Base-by-base conservation (phyloP, 805 yeast species). In the Ogataea paraovalis region DNA sequence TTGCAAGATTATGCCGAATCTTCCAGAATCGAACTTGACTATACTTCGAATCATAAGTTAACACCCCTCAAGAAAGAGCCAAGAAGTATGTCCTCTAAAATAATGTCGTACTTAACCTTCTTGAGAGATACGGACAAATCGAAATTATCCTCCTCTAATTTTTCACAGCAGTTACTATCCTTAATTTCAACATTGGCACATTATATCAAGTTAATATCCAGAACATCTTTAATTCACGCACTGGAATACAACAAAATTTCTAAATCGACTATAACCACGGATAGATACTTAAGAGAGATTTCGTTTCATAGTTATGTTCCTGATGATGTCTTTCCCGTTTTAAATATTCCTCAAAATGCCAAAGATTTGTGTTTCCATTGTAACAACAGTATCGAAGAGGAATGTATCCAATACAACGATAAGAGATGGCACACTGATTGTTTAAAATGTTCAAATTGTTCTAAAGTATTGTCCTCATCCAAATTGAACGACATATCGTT, bases 131-230 rank as follows among this genome's bases (percentile, higher is more conserved):
- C 80, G 0, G 64, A 60, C 39, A 48, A 53, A 34, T 44, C 55
- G 53, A 65, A 55, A 66, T 40, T 71, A 21, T 58, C 67, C 7
- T 69, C 70, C 3, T 47, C 66, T 14, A 57, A 62, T 21, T 68
- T 78, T 37, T 79, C 90, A 0, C 83, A 86, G 3, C 84, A 82
- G 46, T 62, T 92, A 36, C 74, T 94, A 55, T 80, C 92, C 0
- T 80, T 91, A 10, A 91, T 91, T 4, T 88, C 97, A 1, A 90
- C 95, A 0, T 71, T 92, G 56, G 97, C 99, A 0, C 98, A 94
- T 63, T 92, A 90, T 65, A 72, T 94, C 58, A 94, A 94, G 64
- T 73, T 92, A 6, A 70, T 94, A 20, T 85, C 92, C 4, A 73
- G 97, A 52, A 80, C 81, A 59, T 94, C 97, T 0, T 74, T 94